phyloP scores from a whole-genome alignment of 129 eudicot species.

The Scalesia atractyloides region DNA sequence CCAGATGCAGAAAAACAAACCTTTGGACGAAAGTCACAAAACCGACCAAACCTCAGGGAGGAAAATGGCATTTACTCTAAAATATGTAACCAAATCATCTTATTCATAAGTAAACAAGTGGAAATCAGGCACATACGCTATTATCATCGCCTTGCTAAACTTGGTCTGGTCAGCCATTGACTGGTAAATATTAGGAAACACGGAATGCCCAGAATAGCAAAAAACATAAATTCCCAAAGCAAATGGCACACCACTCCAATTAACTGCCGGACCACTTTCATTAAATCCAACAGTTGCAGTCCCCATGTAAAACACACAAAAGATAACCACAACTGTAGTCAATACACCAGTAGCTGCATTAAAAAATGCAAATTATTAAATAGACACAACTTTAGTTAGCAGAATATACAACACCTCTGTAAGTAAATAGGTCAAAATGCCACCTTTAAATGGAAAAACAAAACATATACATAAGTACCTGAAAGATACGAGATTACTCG shows the following conservation, averaged over 20 bases:
- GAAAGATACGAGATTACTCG: conserved; percentile 79
- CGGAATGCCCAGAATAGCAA: conserved; percentile 92
- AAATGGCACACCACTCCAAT: conserved; percentile 80
- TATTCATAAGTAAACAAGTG: neutral
- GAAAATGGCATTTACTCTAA: too few species aligned
- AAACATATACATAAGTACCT: conserved; percentile 40
- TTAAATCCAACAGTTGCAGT: conserved; percentile 68
- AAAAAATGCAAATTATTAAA: neutral
- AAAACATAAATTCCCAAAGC: conserved; percentile 85
- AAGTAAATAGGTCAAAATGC: conserved; percentile 14
- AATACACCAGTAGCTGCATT: conserved; percentile 89
- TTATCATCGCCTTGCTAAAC: conserved; percentile 63
- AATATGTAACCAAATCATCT: neutral
- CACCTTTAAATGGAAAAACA: neutral
- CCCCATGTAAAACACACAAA: conserved; percentile 62
- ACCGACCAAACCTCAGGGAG: too few species aligned
- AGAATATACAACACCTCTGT: neutral
- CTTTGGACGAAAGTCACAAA: too few species aligned
- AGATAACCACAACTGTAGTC: conserved; percentile 56
- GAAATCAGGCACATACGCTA: conserved; percentile 41
- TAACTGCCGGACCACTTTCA: conserved; percentile 48
- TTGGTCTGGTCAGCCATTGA: conserved; percentile 91
- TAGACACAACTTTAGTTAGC: neutral
- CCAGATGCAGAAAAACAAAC: too few species aligned
- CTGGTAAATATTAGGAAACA: conserved; percentile 91